Evolutionary conservation across 2,329 filamentous ascomycete species (phyloP), one percentile per base, ranked within the genome.

Genomic region (Parastagonospora avenae): DNA sequence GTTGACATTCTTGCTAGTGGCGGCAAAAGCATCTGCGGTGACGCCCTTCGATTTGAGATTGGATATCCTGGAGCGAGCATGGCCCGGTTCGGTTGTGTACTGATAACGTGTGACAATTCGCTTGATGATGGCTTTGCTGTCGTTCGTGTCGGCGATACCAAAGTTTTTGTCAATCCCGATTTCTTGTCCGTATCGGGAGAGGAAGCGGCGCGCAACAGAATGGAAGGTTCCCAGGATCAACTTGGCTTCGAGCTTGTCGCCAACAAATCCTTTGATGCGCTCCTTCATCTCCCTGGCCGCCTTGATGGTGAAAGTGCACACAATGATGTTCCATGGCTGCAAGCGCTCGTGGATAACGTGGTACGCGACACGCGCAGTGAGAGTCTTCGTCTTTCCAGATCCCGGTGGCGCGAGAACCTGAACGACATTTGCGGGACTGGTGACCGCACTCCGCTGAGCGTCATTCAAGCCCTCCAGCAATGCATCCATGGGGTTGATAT

Each of bases 281-380:
- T 91, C 86, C 66, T 92, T 91, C 93, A 99, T 99, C 77, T 97
- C 93, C 14, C 82, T 84, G 14, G 92, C 91, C 1, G 94, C 92
- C 73, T 97, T 97, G 72, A 96, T 92, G 2, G 94, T 99, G 70
- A 99, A 99, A 0, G 93, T 97, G 55, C 93, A 94, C 52, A 97
- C 93, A 52, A 99, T 87, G 64, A 97, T 86, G 76, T 97, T 91
- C 77, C 89, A 86, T 66, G 93, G 93, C 49, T 85, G 83, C 62
- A 91, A 84, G 36, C 87, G 85, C 62, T 85, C 78, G 63, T 89
- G 80, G 43, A 87, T 84, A 46, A 97, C 83, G 28, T 97, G 85
- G 81, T 93, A 95, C 63, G 92, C 92, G 50, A 97, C 91, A 55
- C 94, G 89, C 38, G 92, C 91, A 0, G 92, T 96, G 46, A 99